phyloP scores from a whole-genome alignment of 352 stramenopile genomes.

The Pythium rhizo-oryzae region DNA sequence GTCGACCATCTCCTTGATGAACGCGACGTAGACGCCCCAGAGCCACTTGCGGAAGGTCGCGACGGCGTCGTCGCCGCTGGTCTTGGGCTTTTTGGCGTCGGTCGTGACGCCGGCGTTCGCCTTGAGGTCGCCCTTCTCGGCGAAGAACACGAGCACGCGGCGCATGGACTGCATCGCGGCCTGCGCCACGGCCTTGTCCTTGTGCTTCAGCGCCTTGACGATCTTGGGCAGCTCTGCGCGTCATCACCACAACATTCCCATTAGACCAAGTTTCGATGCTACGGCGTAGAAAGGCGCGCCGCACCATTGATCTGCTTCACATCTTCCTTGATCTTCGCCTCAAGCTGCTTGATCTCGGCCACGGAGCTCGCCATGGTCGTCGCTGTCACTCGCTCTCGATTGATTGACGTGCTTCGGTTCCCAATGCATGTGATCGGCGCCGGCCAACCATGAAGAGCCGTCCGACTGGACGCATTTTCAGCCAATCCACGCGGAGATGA shows the following conservation, averaged over 20 bases:
- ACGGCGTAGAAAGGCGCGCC: neutral
- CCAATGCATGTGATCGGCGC: constrained; percentile 28
- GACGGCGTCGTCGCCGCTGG: constrained; percentile 55
- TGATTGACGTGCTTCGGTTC: constrained; percentile 15
- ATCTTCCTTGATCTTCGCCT: constrained; percentile 86
- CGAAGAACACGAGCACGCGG: constrained; percentile 79
- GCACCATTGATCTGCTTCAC: constrained; percentile 84
- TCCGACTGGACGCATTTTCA: constrained; percentile 14
- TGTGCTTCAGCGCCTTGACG: constrained; percentile 67
- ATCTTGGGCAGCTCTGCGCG: constrained; percentile 70
- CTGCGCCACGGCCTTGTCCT: constrained; percentile 71
- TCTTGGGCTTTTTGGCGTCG: constrained; percentile 53
- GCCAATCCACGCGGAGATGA: constrained; percentile 22
- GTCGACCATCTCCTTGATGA: constrained; percentile 83
- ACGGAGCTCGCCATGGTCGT: constrained; percentile 50
- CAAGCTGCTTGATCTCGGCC: constrained; percentile 84
- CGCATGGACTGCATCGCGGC: constrained; percentile 82
- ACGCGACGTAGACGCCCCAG: constrained; percentile 78
- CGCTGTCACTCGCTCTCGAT: neutral
- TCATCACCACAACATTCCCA: neutral
- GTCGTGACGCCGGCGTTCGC: constrained; percentile 16
- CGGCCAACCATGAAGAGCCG: constrained; percentile 35
- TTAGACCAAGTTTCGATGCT: no score
- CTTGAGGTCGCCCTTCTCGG: constrained; percentile 81
- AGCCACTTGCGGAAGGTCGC: constrained; percentile 84